Percentiles rank a stretch among this genome's conserved stretches.
phyloP scores from a whole-genome alignment of 768 basidiomycete species.

The Agaricus sinodeliciosus region DNA sequence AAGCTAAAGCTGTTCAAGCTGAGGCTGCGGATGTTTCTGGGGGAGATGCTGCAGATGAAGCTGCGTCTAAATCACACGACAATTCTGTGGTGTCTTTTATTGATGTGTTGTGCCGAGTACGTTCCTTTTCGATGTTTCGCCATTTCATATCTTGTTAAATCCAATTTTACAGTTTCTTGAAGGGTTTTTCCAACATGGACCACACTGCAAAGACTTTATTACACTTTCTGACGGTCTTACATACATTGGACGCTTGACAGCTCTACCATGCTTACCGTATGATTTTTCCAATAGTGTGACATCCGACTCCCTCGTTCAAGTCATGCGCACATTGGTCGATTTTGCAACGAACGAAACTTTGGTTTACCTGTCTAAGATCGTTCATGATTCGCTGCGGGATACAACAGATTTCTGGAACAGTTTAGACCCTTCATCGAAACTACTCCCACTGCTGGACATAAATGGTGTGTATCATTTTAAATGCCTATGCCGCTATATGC shows the following conservation, averaged over 20 bases:
- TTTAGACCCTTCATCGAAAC: constrained; percentile 47
- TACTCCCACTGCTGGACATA: constrained; percentile 58
- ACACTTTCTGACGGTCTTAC: constrained; percentile 65
- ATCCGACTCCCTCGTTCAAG: constrained; percentile 82
- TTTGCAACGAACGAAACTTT: constrained; percentile 75
- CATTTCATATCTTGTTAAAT: background rate
- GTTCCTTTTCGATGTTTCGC: constrained; percentile 15
- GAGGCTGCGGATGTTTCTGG: constrained; percentile 11
- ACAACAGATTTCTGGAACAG: constrained; percentile 68
- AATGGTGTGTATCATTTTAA: constrained; percentile 24
- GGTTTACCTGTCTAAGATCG: constrained; percentile 59
- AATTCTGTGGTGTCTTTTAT: constrained; percentile 74
- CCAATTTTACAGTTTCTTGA: constrained; percentile 68
- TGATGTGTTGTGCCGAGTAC: constrained; percentile 72
- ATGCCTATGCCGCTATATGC: background rate
- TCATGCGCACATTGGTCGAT: constrained; percentile 86
- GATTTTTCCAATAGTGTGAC: constrained; percentile 82
- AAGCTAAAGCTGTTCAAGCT: constrained; percentile 15
- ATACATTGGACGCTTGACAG: constrained; percentile 69
- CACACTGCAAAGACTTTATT: constrained; percentile 89
- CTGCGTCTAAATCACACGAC: constrained; percentile 50
- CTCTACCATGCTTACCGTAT: constrained; percentile 81
- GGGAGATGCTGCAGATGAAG: constrained; percentile 20
- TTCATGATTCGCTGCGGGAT: constrained; percentile 60
- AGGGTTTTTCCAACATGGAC: constrained; percentile 88